Conservation (phyloP, 2,329 filamentous ascomycete genomes). For the Pseudogymnoascus sp. region DNA sequence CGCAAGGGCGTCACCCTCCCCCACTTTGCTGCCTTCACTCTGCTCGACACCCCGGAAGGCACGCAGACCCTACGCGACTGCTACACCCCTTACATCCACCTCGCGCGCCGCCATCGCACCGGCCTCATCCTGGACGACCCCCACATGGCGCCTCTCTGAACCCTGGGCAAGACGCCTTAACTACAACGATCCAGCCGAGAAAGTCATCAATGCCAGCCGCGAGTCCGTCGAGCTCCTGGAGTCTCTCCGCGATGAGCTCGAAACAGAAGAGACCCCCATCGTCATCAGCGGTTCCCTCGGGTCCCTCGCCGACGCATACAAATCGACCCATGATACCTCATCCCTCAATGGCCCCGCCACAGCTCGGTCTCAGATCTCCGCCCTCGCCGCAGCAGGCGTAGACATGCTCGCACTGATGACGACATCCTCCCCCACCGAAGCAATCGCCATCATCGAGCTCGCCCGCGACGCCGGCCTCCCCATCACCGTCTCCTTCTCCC, state of each 20-base stretch:
- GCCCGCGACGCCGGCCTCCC: conserved; percentile 2
- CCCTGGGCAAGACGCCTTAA: conserved; percentile 14
- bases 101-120: conserved; percentile 8
- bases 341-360: conserved; percentile 7
- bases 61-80: conserved; percentile 8
- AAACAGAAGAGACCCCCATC: neutral
- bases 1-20: conserved; percentile 9
- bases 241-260: neutral
- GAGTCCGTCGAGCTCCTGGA: neutral
- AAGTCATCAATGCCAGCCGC: neutral
- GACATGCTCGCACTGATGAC: conserved; percentile 7
- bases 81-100: conserved; percentile 2
- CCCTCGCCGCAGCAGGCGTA: neutral
- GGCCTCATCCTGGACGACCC: conserved; percentile 15
- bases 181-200: neutral
- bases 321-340: neutral
- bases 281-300: neutral
- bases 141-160: conserved; percentile 15
- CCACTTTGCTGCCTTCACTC: conserved; percentile 6
- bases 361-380: neutral
- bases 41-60: conserved; percentile 4
- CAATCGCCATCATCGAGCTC: conserved; percentile 5
- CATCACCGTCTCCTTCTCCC: conserved; percentile 2
- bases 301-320: neutral
- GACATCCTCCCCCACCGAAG: neutral